Base-by-base conservation (phyloP, 495 filamentous ascomycete species). In the Xylaria nigripes region DNA sequence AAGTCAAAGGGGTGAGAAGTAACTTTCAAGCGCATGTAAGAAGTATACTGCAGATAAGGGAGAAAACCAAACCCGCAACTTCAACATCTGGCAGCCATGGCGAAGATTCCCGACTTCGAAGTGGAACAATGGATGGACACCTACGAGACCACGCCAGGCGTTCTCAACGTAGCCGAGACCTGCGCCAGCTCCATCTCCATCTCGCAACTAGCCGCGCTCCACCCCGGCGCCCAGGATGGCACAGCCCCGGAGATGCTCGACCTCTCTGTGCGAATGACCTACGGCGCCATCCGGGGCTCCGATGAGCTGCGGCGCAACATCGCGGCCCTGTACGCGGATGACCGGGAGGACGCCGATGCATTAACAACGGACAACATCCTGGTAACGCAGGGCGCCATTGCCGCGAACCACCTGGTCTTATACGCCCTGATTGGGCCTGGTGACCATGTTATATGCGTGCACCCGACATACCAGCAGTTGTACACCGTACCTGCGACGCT, bases 121-220 rank as follows among this genome's bases (percentile, higher is more conserved):
- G 86, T 94, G 12, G 89, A 95, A 71, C 82, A 94, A 82, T 96
- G 90, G 89, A 95, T 96, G 90, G 86, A 93, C 76, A 72, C 78
- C 48, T 83, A 90, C 67, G 89, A 96, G 60, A 79, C 65, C 8
- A 84, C 77, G 4, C 75, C 73, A 0, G 83, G 82, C 13, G 84
- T 86, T 25, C 80, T 90, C 66, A 94, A 95, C 65, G 80, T 90
- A 45, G 89, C 89, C 55, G 90, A 96, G 67, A 93, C 90, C 1
- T 96, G 90, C 68, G 85, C 80, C 41, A 83, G 86, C 13, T 90
- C 88, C 7, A 76, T 95, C 16, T 95, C 90, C 0, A 70, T 95
- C 40, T 74, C 86, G 29, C 81, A 91, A 22, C 79, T 95, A 2
- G 72, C 72, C 2, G 73, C 34, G 64, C 89, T 32, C 83, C 73